Base-by-base conservation (phyloP, 1,284 basidiomycete species). In the Naganishia cerealis region DNA sequence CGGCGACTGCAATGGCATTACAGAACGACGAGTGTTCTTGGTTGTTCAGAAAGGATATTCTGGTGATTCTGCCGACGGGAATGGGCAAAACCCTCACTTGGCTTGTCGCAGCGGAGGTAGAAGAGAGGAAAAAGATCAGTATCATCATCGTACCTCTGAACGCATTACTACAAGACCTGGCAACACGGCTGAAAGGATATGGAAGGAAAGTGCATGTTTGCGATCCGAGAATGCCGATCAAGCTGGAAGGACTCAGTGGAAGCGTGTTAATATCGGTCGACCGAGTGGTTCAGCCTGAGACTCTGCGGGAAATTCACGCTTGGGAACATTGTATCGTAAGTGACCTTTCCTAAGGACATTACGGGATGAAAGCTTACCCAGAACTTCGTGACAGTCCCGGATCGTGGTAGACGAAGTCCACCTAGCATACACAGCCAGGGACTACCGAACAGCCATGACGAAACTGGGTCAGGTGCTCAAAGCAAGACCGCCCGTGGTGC, bases 61-160 rank as follows among this genome's bases (percentile, higher is more conserved):
- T 57, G 36, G 38, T 57, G 1, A 21, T 57, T 5, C 38, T 57
- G 1, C 55, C 55, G 5, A 57, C 55, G 2, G 55, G 55, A 21
- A 40, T 21, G 33, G 55, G 36, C 13, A 57, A 57, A 18, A 57
- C 55, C 2, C 5, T 57, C 16, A 57, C 55, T 16, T 57, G 55
- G 55, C 16, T 57, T 8, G 55, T 57, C 1, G 36, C 36, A 1
- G 2, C 5, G 8, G 18, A 18, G 6, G 5, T 57, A 10, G 55
- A 16, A 16, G n/a, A n/a, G n/a, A n/a, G n/a, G n/a, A n/a, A n/a
- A n/a, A 21, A 38, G 9, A 15, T 57, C 6, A 39, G 36, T 1
- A 57, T 57, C 18, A 39, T 57, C 18, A 40, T 57, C 2, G 55
- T 57, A 2, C 55, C 55, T 21, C 18, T 57, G 3, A 39, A 57